These are phyloP conservation scores for Microbotryum saponariae DNA, from an alignment of 1,284 basidiomycete species.

Conservation along the genomic window DNA sequence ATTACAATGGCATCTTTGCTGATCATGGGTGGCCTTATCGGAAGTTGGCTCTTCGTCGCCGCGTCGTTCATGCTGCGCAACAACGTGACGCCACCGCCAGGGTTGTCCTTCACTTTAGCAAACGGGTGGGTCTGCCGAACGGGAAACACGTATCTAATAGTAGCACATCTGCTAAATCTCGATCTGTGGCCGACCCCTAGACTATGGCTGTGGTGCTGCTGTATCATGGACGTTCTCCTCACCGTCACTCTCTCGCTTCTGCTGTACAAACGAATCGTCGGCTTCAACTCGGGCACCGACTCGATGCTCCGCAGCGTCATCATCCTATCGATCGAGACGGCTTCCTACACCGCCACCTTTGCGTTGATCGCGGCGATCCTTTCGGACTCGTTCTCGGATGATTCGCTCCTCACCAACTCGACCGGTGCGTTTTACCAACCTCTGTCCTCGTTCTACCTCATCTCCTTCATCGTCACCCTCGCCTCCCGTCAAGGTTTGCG, in stretches of 20 bases:
- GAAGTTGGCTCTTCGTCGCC: no score
- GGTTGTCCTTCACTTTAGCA: no score
- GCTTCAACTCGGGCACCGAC: conserved; percentile 9
- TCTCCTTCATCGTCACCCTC: conserved; percentile 21
- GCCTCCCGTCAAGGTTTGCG: background rate
- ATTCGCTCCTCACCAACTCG: background rate
- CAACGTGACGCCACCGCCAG: no score
- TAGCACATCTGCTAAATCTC: no score
- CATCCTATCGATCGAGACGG: conserved; percentile 7
- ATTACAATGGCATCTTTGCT: no score
- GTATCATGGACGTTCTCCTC: conserved; percentile 6
- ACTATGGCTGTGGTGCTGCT: conserved; percentile 5
- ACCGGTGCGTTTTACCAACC: background rate
- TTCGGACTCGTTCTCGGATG: conserved; percentile 6
- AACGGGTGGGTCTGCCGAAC: no score
- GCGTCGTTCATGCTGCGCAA: no score
- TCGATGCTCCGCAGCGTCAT: conserved; percentile 10
- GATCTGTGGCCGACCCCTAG: no score
- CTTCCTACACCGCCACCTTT: conserved; percentile 6
- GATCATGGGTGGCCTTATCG: no score
- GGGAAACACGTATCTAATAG: no score
- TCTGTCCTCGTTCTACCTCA: conserved; percentile 18
- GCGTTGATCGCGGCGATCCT: background rate
- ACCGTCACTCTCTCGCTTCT: conserved; percentile 6
- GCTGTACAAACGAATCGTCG: conserved; percentile 5